phyloP scores from a whole-genome alignment of 768 basidiomycete genomes.

The Heimioporus sp. region DNA sequence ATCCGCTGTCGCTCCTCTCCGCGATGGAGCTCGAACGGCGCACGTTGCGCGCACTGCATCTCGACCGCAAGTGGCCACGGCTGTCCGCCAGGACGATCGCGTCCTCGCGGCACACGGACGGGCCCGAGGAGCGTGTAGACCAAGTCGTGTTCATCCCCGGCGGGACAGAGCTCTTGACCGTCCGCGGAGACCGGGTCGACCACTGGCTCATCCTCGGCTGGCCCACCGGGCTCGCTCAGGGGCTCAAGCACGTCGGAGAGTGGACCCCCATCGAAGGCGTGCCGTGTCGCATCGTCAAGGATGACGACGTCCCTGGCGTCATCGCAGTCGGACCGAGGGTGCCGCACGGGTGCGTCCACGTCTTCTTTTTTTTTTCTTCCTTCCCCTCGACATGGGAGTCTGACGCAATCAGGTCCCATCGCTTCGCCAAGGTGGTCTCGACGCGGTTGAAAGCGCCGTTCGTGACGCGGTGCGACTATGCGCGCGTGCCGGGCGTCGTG shows the following conservation, averaged over 20 bases:
- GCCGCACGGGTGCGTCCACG: conserved; percentile 1
- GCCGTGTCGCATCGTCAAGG: conserved; percentile 21
- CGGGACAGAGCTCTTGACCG: conserved; percentile 26
- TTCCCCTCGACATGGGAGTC: background rate
- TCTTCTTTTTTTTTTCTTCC: too few species aligned
- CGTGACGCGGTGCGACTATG: conserved; percentile 20
- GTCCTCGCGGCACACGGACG: background rate
- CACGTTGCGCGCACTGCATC: conserved; percentile 26
- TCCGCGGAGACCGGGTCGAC: conserved; percentile 22
- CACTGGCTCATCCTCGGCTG: conserved; percentile 22
- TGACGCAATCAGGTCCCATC: conserved; percentile 9
- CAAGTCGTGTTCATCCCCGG: conserved; percentile 27
- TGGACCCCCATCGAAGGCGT: conserved; percentile 16
- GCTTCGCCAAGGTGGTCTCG: conserved; percentile 18
- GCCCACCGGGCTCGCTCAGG: conserved; percentile 7
- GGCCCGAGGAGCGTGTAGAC: conserved; percentile 11
- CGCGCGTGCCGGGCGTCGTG: conserved; percentile 20
- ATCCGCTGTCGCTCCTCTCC: conserved; percentile 12
- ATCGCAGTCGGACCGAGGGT: conserved; percentile 21
- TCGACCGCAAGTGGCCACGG: conserved; percentile 21
- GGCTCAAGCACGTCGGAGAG: conserved; percentile 19
- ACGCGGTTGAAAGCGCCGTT: conserved; percentile 22
- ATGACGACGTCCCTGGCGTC: conserved; percentile 12
- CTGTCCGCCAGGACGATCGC: conserved; percentile 13
- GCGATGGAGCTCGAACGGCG: conserved; percentile 26